Evolutionary conservation across 768 basidiomycete genomes (phyloP), one percentile per base, ranked within the genome.

Genomic region (Pleurotus pulmonarius): DNA sequence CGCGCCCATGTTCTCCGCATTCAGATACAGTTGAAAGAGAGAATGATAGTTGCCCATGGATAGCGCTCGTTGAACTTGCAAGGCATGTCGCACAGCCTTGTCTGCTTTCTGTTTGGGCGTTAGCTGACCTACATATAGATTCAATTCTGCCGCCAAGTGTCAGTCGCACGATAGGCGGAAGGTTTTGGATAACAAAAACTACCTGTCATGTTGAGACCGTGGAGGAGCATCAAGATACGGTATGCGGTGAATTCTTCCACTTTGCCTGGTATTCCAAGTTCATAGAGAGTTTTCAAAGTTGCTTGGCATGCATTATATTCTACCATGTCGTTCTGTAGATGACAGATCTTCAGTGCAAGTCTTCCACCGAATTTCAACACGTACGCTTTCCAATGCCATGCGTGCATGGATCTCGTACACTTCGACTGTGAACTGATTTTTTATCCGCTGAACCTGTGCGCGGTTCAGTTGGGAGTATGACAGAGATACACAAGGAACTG

Each of bases 281-380:
- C 94, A 71, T 99, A 98, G 22, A 99, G 83, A 49, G 83, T 82
- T 65, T 88, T 89, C 44, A 98, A 75, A 61, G 92, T 89, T 26
- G 90, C 89, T 70, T 98, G 94, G 73, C 97, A 99, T 71, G 95
- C 92, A 70, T 97, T 98, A 69, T 96, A 98, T 82, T 99, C 97
- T 61, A 97, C 94, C 81, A 99, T 90, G 70, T 99, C 97, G 66
- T 80, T 84, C 96, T 99, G 71, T 41, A 40, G 44, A 5, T 13
- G 40, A 26, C 40, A 49, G 26, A 56, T 56, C 55, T 51, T 56
- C 53, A 51, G 53, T 49, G 38, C 56, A 34, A 22, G 49, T n/a
- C n/a, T 20, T 43, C 64, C 39, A 24, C 13, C 11, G 20, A 49
- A 47, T 45, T 40, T 18, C 58, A 59, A 58, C 43, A 65, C 60